Percentiles rank a stretch among this genome's conserved stretches.
Evolutionary conservation across 768 basidiomycete species (phyloP).

Genomic region (Lactarius evosmus): DNA sequence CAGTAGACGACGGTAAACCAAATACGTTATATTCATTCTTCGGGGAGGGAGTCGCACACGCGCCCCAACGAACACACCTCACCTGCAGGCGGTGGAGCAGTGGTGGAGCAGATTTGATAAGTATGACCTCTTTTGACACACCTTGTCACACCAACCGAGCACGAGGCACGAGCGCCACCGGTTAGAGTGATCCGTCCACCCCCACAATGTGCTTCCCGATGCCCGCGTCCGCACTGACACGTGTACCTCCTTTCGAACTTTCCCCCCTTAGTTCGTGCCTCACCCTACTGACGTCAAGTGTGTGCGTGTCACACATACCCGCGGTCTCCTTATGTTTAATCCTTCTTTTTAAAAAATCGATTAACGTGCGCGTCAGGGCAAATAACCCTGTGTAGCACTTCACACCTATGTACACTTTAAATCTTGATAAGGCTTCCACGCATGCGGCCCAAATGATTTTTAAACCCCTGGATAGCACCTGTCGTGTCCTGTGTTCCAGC

Average conservation of each 20-base stretch:
- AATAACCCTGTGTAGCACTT: background rate
- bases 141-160: conserved; percentile 13
- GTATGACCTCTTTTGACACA: conserved; percentile 12
- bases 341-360: background rate
- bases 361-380: background rate
- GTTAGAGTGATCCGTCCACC: background rate
- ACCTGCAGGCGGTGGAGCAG: conserved; percentile 18
- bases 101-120: conserved; percentile 9
- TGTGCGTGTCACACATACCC: too few species aligned
- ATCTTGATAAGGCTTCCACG: background rate
- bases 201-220: background rate
- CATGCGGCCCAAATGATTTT: background rate
- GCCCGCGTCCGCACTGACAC: background rate
- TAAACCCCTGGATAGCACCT: too few species aligned
- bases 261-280: background rate
- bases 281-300: too few species aligned
- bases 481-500: background rate
- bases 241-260: conserved; percentile 1
- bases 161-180: conserved; percentile 12
- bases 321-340: too few species aligned
- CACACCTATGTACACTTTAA: background rate
- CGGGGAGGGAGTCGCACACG: conserved; percentile 9
- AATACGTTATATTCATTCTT: conserved; percentile 14
- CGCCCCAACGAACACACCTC: background rate
- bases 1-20: conserved; percentile 2